Evolutionary conservation across 2,329 filamentous ascomycete species (phyloP).

Genomic region (Leptographium wingfieldii): DNA sequence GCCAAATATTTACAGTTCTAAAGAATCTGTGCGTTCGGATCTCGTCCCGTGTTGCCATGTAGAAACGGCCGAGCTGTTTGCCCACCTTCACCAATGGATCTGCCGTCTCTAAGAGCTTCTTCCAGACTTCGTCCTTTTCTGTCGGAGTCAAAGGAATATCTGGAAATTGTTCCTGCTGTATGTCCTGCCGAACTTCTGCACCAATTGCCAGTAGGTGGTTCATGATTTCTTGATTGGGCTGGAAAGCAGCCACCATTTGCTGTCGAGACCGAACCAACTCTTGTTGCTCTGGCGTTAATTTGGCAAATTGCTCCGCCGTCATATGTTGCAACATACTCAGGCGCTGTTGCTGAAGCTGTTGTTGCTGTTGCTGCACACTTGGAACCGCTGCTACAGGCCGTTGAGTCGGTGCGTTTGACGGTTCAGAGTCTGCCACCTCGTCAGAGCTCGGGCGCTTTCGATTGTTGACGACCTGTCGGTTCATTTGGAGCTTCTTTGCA

Average conservation of each 20-base stretch:
- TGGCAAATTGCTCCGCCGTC: slow-evolving; percentile 26
- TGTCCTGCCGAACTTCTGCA: slow-evolving; percentile 21
- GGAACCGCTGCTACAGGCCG: neutral
- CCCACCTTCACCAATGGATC: slow-evolving; percentile 32
- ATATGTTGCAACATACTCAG: slow-evolving; percentile 17
- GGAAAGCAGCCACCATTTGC: slow-evolving; percentile 15
- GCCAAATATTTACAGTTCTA: slow-evolving; percentile 30
- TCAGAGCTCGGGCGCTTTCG: slow-evolving; percentile 9
- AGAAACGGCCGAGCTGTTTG: slow-evolving; percentile 25
- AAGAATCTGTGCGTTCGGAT: slow-evolving; percentile 38
- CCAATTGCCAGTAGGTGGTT: slow-evolving; percentile 19
- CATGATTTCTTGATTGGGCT: slow-evolving; percentile 24
- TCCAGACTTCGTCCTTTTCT: slow-evolving; percentile 29
- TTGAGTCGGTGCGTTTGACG: neutral
- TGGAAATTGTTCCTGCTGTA: slow-evolving; percentile 25
- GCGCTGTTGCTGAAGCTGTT: slow-evolving; percentile 13
- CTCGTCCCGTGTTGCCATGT: slow-evolving; percentile 31
- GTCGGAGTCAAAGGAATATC: slow-evolving; percentile 35
- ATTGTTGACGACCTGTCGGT: neutral
- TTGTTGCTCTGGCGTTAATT: slow-evolving; percentile 29
- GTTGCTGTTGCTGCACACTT: slow-evolving; percentile 9
- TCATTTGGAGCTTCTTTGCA: neutral
- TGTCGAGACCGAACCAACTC: slow-evolving; percentile 15
- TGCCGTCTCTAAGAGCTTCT: slow-evolving; percentile 29
- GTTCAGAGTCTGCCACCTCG: neutral